Conservation (phyloP, 192 early-diverging fungal genomes). For the Chytriomyces sp. region DNA sequence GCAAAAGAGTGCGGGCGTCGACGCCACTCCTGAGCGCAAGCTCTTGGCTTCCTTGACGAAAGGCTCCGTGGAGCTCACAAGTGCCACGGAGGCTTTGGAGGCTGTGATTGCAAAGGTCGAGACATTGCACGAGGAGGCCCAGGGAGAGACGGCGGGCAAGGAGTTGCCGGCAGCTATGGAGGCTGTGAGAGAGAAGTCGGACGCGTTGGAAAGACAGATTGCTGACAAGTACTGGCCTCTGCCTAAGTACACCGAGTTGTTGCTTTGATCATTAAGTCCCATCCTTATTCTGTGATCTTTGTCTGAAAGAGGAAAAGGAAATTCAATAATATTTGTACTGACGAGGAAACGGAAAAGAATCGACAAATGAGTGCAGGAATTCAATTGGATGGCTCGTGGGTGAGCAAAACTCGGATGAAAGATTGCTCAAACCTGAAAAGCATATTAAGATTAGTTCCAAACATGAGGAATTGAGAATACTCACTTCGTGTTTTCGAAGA, state of each 20-base stretch:
- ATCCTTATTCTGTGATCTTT: too few species aligned
- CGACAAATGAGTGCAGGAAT: not conserved
- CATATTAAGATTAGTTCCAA: not conserved
- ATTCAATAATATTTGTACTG: not conserved
- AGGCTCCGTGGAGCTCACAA: constrained; percentile 60
- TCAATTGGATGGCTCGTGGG: constrained; percentile 8
- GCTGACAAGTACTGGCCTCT: constrained; percentile 96
- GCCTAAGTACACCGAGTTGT: constrained; percentile 95
- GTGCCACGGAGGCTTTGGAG: constrained; percentile 56
- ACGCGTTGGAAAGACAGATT: constrained; percentile 75
- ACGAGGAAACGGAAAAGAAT: not conserved
- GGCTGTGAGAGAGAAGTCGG: constrained; percentile 66
- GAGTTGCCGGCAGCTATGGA: constrained; percentile 75
- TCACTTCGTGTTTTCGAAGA: constrained; percentile 67
- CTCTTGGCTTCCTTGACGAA: constrained; percentile 70
- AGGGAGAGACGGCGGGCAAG: constrained; percentile 66
- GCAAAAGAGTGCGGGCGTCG: constrained; percentile 61
- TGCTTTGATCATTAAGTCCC: constrained; percentile 10
- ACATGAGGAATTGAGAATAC: not conserved
- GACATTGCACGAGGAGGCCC: constrained; percentile 55
- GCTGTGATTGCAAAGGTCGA: constrained; percentile 62
- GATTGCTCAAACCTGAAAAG: constrained; percentile 54
- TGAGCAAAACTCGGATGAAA: constrained; percentile 54
- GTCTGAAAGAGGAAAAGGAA: constrained; percentile 3
- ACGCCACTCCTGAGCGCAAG: constrained; percentile 68